Evolutionary conservation across 2,329 filamentous ascomycete genomes (phyloP), one percentile per base, ranked within the genome.

Genomic region (Fusarium multiceps): DNA sequence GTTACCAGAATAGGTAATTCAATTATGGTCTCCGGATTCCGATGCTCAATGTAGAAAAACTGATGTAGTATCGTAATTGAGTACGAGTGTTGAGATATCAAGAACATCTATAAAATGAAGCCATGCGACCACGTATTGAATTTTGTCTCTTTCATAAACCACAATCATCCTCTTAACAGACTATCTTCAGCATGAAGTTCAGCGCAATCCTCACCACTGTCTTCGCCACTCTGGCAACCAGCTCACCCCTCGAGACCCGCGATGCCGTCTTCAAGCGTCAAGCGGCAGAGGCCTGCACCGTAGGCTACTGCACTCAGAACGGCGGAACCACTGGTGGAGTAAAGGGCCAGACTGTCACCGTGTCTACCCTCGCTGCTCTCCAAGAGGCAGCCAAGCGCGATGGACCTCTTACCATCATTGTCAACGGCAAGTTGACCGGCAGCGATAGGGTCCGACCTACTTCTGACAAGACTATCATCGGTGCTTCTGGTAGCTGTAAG

Each of bases 381-480:
- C 62, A 74, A 1, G 75, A 68, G 11, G 77, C 77, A 7, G 76
- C 76, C 6, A 66, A 72, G 55, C 66, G 61, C 3, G 55, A 68
- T 7, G 77, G 57, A 0, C 76, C 77, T 25, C 68, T 77, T 1
- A 78, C 72, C 10, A 78, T 78, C 30, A 68, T 78, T 11, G 71
- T 78, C 16, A 72, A 69, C 4, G 77, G 77, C 13, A 63, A 72
- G 46, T 68, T 78, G 23, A 66, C 70, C 2, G 77, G 77, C 10
- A 71, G 50, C 25, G 71, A 73, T 12, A 66, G 45, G 1, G 71
- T 75, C 3, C 65, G 73, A 10, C 72, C 69, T 28, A 43, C 72
- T 0, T 83, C 82, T 57, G 81, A 85, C 72, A 84, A 83, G 73
- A 82, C 78, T 25, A 82, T 85, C 65, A 79, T 85, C 23, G 83